A percentile compares a stretch with the other conserved stretches of the same genome.
These are phyloP conservation scores for Mallotus japonicus DNA, from an alignment of 441 rosid genomes.

Conservation along the genomic window DNA sequence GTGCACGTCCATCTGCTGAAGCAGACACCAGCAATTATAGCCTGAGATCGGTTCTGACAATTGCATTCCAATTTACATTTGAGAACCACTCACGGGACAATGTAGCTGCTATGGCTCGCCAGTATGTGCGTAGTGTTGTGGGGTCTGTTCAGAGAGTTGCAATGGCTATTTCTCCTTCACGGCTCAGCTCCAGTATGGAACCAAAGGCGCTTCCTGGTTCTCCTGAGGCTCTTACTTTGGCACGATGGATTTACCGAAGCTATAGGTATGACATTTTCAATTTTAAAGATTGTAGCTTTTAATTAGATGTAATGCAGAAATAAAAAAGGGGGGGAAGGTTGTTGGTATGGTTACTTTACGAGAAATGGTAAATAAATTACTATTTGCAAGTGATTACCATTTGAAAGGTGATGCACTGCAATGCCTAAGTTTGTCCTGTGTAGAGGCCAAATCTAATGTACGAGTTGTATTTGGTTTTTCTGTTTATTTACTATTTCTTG, in stretches of 20 bases:
- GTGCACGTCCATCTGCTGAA: slow-evolving; percentile 46
- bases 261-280: slow-evolving; percentile 52
- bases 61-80: slow-evolving; percentile 83
- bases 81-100: slow-evolving; percentile 76
- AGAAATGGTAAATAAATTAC: neutral
- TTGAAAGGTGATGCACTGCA: neutral
- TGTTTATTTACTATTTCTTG: neutral
- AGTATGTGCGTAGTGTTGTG: slow-evolving; percentile 76
- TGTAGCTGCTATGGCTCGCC: slow-evolving; percentile 96
- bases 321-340: too few species aligned
- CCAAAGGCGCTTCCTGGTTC: slow-evolving; percentile 65
- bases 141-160: slow-evolving; percentile 96
- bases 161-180: slow-evolving; percentile 81
- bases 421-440: neutral
- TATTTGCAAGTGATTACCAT: neutral
- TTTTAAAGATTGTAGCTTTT: neutral
- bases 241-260: slow-evolving; percentile 77
- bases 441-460: too few species aligned
- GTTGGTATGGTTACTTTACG: neutral
- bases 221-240: slow-evolving; percentile 88
- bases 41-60: slow-evolving; percentile 79
- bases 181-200: slow-evolving; percentile 41
- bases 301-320: neutral
- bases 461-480: too few species aligned
- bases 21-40: slow-evolving; percentile 46